Base-by-base conservation (phyloP, 306 rosid species). In the Pyrus communis region DNA sequence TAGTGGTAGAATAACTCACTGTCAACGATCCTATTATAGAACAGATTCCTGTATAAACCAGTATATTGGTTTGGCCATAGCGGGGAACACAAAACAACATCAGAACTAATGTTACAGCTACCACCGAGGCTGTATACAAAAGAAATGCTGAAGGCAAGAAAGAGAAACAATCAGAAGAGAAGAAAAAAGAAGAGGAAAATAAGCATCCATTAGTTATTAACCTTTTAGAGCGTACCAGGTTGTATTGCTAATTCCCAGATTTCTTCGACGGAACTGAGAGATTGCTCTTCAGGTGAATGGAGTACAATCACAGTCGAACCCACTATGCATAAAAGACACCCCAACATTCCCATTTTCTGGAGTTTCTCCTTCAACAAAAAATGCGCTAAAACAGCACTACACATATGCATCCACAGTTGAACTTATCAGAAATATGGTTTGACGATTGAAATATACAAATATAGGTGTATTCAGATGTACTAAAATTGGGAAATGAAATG, bases 351-450 rank as follows among this genome's bases (percentile, higher is more conserved):
- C 94, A 90, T 87, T 85, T 84, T 93, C 88, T 81, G 91, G 78
- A 93, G 90, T 82, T 84, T 89, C 86, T 93, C 97, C 73, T 84
- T 88, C 80, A 93, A 84, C 84, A 93, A 67, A 82, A 90, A 87
- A 89, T 93, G 96, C 12, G 97, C 97, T 79, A 93, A 82, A 17
- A 93, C 91, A 80, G 96, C 93, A 85, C 97, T 93, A 76, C 57
- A 70, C 86, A 79, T 71, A 58, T 43, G 69, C 75, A 84, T 42
- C 27, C 30, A 61, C 18, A 25, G 19, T 73, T 73, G 69, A 40
- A 51, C 7, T 25, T 60, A 28, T 74, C 59, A 74, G 69, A 74
- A 40, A 25, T 46, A 42, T 25, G 43, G 1, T 31, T 40, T 11
- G 43, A 40, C 2, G 2, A 72, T 63, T 69, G 40, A 27, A 17